Evolutionary conservation across 2,329 filamentous ascomycete genomes (phyloP), one percentile per base, ranked within the genome.

Genomic region (Botryotinia convoluta): DNA sequence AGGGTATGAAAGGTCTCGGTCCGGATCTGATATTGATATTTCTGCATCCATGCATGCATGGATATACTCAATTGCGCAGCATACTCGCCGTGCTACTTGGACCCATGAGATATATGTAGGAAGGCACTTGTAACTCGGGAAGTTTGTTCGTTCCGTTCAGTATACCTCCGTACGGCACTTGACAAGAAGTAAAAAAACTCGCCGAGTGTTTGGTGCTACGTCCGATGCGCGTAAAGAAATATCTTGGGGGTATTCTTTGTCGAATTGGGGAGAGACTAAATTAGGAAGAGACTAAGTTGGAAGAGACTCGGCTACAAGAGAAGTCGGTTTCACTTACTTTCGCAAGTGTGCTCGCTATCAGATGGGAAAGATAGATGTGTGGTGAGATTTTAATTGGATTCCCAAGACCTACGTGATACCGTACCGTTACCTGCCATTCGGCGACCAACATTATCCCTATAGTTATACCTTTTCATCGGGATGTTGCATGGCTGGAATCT

Each of bases 21-120:
- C 44, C 45, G 42, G 48, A 72, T 72, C 70, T 72, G 70, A 72
- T 72, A 65, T 67, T 72, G 35, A 67, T 67, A 59, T 57, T 37
- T 35, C 37, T 67, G n/a, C 35, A 72, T 67, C 4, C 68, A 70
- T 70, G 48, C 39, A 69, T 70, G 54, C 57, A 70, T 70, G 39
- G n/a, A 70, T 45, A 57, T 35, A 32, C 54, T 26, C 29, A 44
- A 32, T 68, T 68, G 65, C n/a, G 35, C 65, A 68, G 35, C 48
- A 68, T 68, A 68, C 65, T 69, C 65, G 65, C 37, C 37, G 65
- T 69, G 16, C 48, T 1, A 57, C 65, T 18, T 69, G 54, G n/a
- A 20, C 35, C 14, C 26, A 63, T 51, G 63, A 68, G 29, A 42
- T 57, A 57, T 57, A 29, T 69, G 65, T 69, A 57, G 37, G 65